Evolutionary conservation across 768 basidiomycete species (phyloP).

Genomic region (Tulasnella sp.): DNA sequence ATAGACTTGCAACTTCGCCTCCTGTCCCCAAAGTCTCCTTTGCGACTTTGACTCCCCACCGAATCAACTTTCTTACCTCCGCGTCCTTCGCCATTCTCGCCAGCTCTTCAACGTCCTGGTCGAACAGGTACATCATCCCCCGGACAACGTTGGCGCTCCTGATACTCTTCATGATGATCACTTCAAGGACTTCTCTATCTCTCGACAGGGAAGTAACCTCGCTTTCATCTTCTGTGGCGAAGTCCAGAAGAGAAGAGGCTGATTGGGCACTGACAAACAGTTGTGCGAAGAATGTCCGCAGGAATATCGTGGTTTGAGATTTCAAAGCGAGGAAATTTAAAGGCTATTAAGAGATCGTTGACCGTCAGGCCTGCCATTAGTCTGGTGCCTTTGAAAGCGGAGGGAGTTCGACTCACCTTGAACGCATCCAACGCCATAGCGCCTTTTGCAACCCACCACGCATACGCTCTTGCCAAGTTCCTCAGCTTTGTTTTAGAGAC

Average conservation of each 20-base stretch:
- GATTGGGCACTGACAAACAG: constrained; percentile 74
- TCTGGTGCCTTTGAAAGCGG: neutral
- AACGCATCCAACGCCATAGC: constrained; percentile 68
- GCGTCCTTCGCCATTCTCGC: constrained; percentile 39
- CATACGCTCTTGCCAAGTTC: constrained; percentile 82
- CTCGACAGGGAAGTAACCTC: constrained; percentile 44
- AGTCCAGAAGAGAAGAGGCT: constrained; percentile 56
- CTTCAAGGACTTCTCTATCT: constrained; percentile 63
- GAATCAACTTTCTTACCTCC: constrained; percentile 46
- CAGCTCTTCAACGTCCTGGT: constrained; percentile 41
- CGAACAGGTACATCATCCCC: constrained; percentile 72
- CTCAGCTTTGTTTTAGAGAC: constrained; percentile 56
- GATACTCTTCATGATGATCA: constrained; percentile 72
- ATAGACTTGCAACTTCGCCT: constrained; percentile 29
- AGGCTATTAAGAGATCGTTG: constrained; percentile 62
- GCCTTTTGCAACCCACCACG: constrained; percentile 91
- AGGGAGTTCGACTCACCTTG: constrained; percentile 55
- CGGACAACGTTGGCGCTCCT: constrained; percentile 62
- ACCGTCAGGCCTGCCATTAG: neutral
- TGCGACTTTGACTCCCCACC: constrained; percentile 66
- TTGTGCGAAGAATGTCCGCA: constrained; percentile 64
- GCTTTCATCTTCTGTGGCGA: constrained; percentile 29
- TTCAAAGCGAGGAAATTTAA: constrained; percentile 80
- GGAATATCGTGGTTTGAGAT: constrained; percentile 58
- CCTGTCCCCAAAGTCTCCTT: constrained; percentile 65